Percentiles rank a stretch among this genome's conserved stretches.
phyloP scores from a whole-genome alignment of 2,329 filamentous ascomycete species.

The Xylariales sp. region DNA sequence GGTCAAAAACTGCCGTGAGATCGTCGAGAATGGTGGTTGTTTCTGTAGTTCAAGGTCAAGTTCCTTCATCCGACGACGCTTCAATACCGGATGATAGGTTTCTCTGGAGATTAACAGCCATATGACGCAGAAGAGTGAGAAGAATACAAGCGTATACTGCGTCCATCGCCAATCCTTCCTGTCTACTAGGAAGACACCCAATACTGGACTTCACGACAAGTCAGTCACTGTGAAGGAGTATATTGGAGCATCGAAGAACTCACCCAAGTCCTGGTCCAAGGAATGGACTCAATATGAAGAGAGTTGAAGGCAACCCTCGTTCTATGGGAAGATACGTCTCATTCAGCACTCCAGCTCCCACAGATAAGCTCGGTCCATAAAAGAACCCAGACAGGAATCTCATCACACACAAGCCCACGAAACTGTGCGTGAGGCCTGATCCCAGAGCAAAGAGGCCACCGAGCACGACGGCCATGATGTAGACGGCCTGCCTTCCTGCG shows the following conservation, averaged over 20 bases:
- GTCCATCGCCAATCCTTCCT: constrained; percentile 50
- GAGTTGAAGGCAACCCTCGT: constrained; percentile 36
- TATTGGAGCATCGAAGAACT: constrained; percentile 16
- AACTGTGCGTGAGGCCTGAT: constrained; percentile 44
- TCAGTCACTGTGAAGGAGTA: background rate
- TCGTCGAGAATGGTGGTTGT: constrained; percentile 18
- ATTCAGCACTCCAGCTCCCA: constrained; percentile 44
- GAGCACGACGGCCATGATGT: constrained; percentile 38
- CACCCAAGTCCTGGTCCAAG: constrained; percentile 48
- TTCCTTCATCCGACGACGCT: constrained; percentile 32
- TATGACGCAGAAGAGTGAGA: constrained; percentile 32
- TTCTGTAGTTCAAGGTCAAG: constrained; percentile 25
- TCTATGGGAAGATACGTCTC: constrained; percentile 42
- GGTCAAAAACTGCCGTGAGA: constrained; percentile 31
- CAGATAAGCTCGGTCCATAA: constrained; percentile 43
- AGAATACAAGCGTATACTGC: constrained; percentile 45
- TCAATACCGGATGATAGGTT: constrained; percentile 51
- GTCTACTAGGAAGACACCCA: constrained; percentile 43
- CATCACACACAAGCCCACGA: constrained; percentile 46
- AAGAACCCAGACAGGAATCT: constrained; percentile 54
- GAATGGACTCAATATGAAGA: constrained; percentile 48
- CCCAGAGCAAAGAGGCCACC: constrained; percentile 54
- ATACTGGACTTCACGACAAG: constrained; percentile 28
- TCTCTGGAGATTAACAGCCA: constrained; percentile 42
- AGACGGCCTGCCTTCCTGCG: constrained; percentile 50